Evolutionary conservation across 768 basidiomycete genomes (phyloP), one percentile per base, ranked within the genome.

Genomic region (Saitozyma podzolica): DNA sequence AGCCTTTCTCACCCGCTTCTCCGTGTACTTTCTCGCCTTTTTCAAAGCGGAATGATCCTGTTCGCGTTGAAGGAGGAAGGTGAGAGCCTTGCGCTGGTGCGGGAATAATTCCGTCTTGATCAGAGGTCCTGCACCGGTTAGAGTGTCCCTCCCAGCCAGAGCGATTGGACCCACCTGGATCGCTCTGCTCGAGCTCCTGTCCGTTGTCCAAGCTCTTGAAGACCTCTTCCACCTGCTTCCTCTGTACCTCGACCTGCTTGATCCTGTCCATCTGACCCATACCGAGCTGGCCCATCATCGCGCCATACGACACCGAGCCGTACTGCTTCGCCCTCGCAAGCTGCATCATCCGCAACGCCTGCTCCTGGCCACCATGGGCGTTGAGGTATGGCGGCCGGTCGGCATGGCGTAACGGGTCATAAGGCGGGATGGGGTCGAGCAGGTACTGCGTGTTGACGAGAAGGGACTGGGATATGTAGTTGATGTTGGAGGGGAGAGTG

Each of bases 61-160:
- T 88, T 76, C 83, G 39, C 96, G 86, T 73, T 96, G 91, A 17
- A 97, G 83, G 54, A 99, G 83, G 80, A 99, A 99, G 1, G 95
- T 92, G 17, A 99, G 83, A 20, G 95, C 96, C 79, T 95, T 95
- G 81, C 93, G 95, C 81, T 99, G 96, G 83, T 99, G 96, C 17
- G 95, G 92, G 80, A 98, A 99, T 8, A 99, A 83, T 52, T 81
- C 84, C 19, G 96, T 96, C 43, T 88, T 89, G 58, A 99, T 86
- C 59, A 80, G 73, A 0, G 79, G 76, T 19, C 81, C 80, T 80
- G 65, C 8, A 42, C 19, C 6, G 14, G 45, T 58, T 19, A 61
- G 71, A 47, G 70, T 61, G 55, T 50, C 65, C 49, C 60, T 63
- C 65, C 58, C 62, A 66, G 55, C 67, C 50, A 68, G 54, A 43